Conservation (phyloP, 2,329 filamentous ascomycete genomes). For the Ophiostoma perfectum region DNA sequence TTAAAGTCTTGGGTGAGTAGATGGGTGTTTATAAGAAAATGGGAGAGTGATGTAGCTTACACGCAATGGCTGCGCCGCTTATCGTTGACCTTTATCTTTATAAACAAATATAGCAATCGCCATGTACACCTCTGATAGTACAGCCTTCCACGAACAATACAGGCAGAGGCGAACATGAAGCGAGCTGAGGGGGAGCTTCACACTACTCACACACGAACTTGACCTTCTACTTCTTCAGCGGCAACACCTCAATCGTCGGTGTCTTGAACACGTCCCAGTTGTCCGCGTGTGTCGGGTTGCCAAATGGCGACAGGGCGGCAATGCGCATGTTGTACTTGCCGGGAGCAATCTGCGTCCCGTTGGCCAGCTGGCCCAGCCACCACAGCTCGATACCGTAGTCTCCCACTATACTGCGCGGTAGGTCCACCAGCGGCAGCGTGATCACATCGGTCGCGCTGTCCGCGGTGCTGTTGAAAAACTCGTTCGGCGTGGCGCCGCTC, state of each 20-base stretch:
- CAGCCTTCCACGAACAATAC: too few relatives aligned
- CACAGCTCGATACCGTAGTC: conserved; percentile 24
- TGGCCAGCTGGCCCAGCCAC: conserved; percentile 26
- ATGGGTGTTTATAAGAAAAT: too few relatives aligned
- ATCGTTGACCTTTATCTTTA: too few relatives aligned
- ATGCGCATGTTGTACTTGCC: conserved; percentile 29
- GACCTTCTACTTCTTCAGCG: background rate
- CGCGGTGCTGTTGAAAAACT: conserved; percentile 4
- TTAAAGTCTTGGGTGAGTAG: too few relatives aligned
- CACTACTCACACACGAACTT: too few relatives aligned
- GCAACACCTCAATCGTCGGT: background rate
- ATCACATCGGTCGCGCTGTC: conserved; percentile 21
- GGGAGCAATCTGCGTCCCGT: conserved; percentile 34
- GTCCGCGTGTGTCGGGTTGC: conserved; percentile 12
- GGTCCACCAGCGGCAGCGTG: conserved; percentile 26
- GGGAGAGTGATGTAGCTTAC: too few relatives aligned
- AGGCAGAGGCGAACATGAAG: too few relatives aligned
- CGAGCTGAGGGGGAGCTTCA: too few relatives aligned
- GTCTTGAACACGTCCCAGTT: conserved; percentile 16
- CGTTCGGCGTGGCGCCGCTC: background rate
- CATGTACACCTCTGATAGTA: too few relatives aligned
- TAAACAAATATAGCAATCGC: too few relatives aligned
- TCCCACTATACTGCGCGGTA: conserved; percentile 25
- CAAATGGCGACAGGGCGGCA: conserved; percentile 18
- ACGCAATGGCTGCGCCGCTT: too few relatives aligned